Percentiles rank a stretch among this genome's conserved stretches.
phyloP scores from a whole-genome alignment of 176 grass and related monocot genomes.

The Pharus latifolius region DNA sequence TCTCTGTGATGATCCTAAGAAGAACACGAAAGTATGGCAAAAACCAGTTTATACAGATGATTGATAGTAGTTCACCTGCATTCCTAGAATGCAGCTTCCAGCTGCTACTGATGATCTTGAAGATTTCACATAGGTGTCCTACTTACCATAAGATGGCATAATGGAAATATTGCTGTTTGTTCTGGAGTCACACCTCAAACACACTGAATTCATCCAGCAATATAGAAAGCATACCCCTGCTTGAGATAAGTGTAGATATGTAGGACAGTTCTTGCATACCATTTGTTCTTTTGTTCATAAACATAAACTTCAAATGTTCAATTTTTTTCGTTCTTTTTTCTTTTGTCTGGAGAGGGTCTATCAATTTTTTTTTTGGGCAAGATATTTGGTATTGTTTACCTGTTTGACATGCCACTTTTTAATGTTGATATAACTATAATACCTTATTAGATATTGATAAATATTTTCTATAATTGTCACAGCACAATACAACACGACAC shows the following conservation, averaged over 20 bases:
- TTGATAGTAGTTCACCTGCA: neutral
- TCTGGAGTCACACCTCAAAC: conserved; percentile 3
- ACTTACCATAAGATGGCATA: conserved; percentile 5
- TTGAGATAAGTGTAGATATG: conserved; percentile 9
- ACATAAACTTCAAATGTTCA: too few species aligned
- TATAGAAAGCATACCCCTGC: neutral
- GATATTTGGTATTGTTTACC: neutral
- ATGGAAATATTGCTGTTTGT: neutral
- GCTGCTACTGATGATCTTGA: conserved; percentile 6
- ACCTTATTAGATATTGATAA: too few species aligned
- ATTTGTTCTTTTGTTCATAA: conserved; percentile 6
- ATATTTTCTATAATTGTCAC: too few species aligned
- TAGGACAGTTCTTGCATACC: neutral
- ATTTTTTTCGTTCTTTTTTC: too few species aligned
- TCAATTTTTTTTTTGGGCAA: too few species aligned
- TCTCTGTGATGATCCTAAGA: conserved; percentile 77
- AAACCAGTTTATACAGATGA: conserved; percentile 74
- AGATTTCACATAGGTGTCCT: neutral
- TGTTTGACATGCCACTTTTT: too few species aligned
- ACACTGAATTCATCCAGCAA: neutral
- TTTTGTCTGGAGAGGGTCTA: too few species aligned
- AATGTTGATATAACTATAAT: too few species aligned
- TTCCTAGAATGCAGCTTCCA: neutral
- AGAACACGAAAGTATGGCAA: conserved; percentile 80
- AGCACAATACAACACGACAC: too few species aligned